phyloP scores from a whole-genome alignment of 78 protist genomes.

The Dictyostelium capitatum region DNA sequence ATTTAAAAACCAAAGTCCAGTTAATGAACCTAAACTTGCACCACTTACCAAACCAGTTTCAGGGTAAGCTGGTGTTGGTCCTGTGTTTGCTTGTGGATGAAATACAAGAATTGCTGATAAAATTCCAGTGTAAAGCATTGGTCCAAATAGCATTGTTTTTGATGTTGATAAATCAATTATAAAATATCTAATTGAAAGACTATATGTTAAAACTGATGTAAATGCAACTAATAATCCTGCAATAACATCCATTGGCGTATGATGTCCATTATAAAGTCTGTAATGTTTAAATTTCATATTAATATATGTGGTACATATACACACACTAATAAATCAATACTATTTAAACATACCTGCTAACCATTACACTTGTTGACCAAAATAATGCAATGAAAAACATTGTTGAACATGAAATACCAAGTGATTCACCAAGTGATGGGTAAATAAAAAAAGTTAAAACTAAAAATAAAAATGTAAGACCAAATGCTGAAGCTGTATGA shows the following conservation, averaged over 20 bases:
- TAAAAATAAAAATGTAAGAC: slow-evolving; percentile 49
- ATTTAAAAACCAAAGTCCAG: slow-evolving; percentile 9
- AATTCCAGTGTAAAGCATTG: neutral
- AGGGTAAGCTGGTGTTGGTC: slow-evolving; percentile 80
- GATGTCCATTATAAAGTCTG: slow-evolving; percentile 67
- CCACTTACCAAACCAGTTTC: slow-evolving; percentile 70
- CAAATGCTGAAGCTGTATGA: slow-evolving; percentile 57
- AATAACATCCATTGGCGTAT: slow-evolving; percentile 72
- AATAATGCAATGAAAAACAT: neutral
- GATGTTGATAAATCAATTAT: neutral
- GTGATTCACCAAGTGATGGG: slow-evolving; percentile 1
- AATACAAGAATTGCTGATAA: slow-evolving; percentile 11
- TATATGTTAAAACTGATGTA: neutral
- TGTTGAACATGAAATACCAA: neutral
- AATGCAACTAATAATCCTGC: slow-evolving; percentile 45
- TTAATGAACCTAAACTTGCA: slow-evolving; percentile 32
- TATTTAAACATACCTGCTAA: slow-evolving; percentile 38
- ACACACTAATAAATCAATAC: neutral
- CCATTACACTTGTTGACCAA: slow-evolving; percentile 37
- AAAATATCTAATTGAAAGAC: neutral
- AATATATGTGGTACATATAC: neutral
- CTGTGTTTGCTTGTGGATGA: slow-evolving; percentile 52
- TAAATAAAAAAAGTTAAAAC: neutral
- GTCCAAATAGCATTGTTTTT: slow-evolving; percentile 3
- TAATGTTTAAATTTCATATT: neutral